Evolutionary conservation across 192 early-diverging fungal genomes (phyloP).

Genomic region (Lobosporangium transversale): DNA sequence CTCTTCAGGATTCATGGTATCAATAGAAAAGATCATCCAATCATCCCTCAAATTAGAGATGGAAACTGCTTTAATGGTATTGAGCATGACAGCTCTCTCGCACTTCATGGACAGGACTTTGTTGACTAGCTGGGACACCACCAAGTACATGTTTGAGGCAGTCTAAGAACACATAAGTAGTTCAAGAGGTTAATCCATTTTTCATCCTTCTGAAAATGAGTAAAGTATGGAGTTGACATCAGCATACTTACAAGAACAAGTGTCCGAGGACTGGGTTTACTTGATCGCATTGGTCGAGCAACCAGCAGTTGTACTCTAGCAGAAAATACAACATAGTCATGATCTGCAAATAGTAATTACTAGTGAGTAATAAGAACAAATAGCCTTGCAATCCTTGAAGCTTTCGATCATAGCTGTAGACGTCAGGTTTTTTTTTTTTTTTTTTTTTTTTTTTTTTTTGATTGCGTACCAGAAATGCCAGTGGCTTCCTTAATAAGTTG

Average conservation of each 20-base stretch:
- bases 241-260: slow-evolving; percentile 69
- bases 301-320: slow-evolving; percentile 68
- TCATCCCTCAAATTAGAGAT: slow-evolving; percentile 78
- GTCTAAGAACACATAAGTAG: slow-evolving; percentile 50
- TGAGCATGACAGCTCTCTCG: slow-evolving; percentile 66
- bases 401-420: neutral
- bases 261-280: slow-evolving; percentile 73
- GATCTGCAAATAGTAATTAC: too few species aligned
- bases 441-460: too few species aligned
- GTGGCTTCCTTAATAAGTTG: slow-evolving; percentile 60
- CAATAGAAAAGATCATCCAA: slow-evolving; percentile 61
- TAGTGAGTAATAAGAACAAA: too few species aligned
- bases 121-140: slow-evolving; percentile 65
- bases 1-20: slow-evolving; percentile 56
- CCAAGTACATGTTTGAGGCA: slow-evolving; percentile 64
- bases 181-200: neutral
- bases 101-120: slow-evolving; percentile 61
- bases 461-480: slow-evolving; percentile 46
- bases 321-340: slow-evolving; percentile 71
- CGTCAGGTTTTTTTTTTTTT: neutral
- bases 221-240: neutral
- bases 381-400: too few species aligned
- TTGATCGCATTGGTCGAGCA: slow-evolving; percentile 77
- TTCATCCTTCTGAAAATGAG: neutral
- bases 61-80: slow-evolving; percentile 65